These are phyloP conservation scores for Sporothrix pseudoabietina DNA, from an alignment of 2,329 filamentous ascomycete genomes.

Conservation along the genomic window DNA sequence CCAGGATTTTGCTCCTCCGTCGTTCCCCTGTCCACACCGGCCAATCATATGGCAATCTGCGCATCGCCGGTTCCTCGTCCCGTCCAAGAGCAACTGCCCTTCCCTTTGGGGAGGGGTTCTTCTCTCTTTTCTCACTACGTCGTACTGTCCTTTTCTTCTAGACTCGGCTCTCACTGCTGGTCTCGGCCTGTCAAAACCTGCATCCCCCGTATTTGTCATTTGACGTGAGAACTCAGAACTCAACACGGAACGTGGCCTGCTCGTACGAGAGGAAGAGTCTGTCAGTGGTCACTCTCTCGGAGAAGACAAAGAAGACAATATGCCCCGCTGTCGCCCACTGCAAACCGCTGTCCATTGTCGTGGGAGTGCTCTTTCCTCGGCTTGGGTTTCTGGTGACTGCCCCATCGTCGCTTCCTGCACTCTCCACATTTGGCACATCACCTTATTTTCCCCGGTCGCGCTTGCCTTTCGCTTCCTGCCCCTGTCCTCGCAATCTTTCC, in stretches of 20 bases:
- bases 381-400: neutral
- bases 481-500: neutral
- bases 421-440: constrained; percentile 3
- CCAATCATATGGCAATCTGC: constrained; percentile 15
- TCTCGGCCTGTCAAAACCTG: neutral
- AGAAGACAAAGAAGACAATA: neutral
- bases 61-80: constrained; percentile 20
- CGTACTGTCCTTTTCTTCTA: neutral
- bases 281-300: neutral
- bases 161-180: constrained; percentile 1
- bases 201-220: neutral
- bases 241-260: constrained; percentile 2
- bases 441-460: constrained; percentile 16
- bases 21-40: neutral
- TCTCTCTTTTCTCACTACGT: neutral
- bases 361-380: neutral
- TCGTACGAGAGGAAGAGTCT: neutral
- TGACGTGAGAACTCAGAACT: neutral
- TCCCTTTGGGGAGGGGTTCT: neutral
- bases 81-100: constrained; percentile 6
- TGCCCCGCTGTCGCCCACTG: neutral
- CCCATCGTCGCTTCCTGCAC: neutral
- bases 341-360: neutral
- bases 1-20: neutral
- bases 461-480: neutral